A percentile compares a stretch with the other conserved stretches of the same genome.
Conservation (phyloP, 306 rosid species). For the Geum urbanum region DNA sequence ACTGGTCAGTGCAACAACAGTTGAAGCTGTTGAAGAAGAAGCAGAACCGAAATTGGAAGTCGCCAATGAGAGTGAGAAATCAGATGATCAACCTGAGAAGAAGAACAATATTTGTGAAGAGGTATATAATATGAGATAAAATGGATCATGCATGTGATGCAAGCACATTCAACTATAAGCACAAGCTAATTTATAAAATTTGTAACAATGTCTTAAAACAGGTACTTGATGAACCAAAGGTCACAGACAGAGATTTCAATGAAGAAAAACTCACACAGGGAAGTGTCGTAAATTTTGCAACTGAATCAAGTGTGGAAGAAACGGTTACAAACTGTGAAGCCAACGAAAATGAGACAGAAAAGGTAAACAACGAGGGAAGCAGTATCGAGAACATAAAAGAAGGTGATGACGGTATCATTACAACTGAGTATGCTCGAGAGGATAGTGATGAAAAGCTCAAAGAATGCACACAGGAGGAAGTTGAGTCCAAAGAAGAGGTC, state of each 20-base stretch:
- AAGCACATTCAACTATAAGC: neutral
- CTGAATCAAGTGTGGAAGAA: slow-evolving; percentile 21
- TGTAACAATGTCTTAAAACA: neutral
- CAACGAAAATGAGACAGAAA: slow-evolving; percentile 18
- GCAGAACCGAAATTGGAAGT: neutral
- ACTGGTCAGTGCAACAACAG: neutral
- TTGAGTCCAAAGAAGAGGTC: slow-evolving; percentile 24
- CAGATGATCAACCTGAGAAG: neutral
- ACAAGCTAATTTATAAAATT: neutral
- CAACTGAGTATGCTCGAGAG: slow-evolving; percentile 15
- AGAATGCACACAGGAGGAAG: slow-evolving; percentile 15
- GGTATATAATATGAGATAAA: neutral
- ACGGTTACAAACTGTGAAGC: slow-evolving; percentile 16
- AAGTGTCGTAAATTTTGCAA: slow-evolving; percentile 12
- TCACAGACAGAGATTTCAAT: neutral
- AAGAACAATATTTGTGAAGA: neutral
- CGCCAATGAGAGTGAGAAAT: neutral
- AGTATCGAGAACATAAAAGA: slow-evolving; percentile 15
- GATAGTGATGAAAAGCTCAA: slow-evolving; percentile 6
- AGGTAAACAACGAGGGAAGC: slow-evolving; percentile 21
- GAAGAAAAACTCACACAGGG: slow-evolving; percentile 20
- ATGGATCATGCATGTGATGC: neutral
- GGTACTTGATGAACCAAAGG: slow-evolving; percentile 9
- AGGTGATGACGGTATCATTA: slow-evolving; percentile 4
- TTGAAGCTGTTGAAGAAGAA: neutral